Evolutionary conservation across 2,329 filamentous ascomycete species (phyloP), one percentile per base, ranked within the genome.

Genomic region (Alternaria rosae): DNA sequence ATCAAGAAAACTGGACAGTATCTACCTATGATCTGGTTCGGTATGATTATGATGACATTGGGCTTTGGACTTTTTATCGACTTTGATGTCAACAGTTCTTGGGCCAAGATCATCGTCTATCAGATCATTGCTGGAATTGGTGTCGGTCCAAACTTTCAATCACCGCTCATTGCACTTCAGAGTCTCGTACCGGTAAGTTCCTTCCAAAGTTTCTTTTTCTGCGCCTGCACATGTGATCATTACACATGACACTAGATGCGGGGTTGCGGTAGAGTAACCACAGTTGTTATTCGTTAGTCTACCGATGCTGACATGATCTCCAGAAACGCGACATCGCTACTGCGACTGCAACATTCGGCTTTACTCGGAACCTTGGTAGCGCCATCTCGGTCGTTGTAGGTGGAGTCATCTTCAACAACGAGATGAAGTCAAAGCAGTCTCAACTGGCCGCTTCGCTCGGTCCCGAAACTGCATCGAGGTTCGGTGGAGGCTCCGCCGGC

Each of bases 351-450:
- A 89, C 88, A 2, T 89, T 91, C 66, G 83, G 86, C 9, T 91
- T 92, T 73, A 83, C 89, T 8, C 87, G 91, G 20, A 90, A 91
- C 68, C 81, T 93, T 4, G 89, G 88, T 10, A 91, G 88, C 0
- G 85, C 88, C 3, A 85, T 89, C 20, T 89, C 88, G 0, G 85
- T 93, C 54, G 90, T 92, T 2, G 83, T 93, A 41, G 92, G 92
- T 23, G 88, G 90, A n/a, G 90, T 92, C 47, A 85, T 94, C 38
- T 93, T 94, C 80, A 89, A 92, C 78, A 93, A 94, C 75, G 81
- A 85, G 61, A 92, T 93, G 88, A 80, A 87, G 66, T 82, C 81
- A 48, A 85, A 88, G 68, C 82, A 84, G 26, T 71, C 79, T 5
- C 71, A 73, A 9, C 83, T 91, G 28, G 77, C 80, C 21, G 70